Evolutionary conservation across 73 alveolate species (phyloP), one percentile per base, ranked within the genome.

Genomic region (Paramecium sonneborni): DNA sequence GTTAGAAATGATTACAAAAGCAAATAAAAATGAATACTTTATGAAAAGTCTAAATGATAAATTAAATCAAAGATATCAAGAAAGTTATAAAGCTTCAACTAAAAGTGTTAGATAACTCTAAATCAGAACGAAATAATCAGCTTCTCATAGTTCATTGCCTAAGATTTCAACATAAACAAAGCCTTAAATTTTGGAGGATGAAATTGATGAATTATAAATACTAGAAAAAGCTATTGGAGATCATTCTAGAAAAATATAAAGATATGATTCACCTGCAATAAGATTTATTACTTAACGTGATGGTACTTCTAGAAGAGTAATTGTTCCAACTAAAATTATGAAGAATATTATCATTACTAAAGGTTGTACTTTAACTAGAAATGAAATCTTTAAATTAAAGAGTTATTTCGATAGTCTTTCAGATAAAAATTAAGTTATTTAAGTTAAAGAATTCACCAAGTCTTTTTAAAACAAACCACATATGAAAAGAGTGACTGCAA

Each of bases 401-500:
- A 76, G 69, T 39, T 86, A 86, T 35, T 86, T 86, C 62, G 93
- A 86, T 58, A 58, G 67, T 35, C 35, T 86, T 6, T 72, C 93
- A 11, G 93, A 76, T 23, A 86, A 86, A 39, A 58, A 86, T n/a
- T 35, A 86, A 15, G 67, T 62, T 34, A 86, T 86, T 2, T 11
- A 86, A 30, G 85, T 86, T 1, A 86, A 86, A 38, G 93, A 76
- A 46, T 62, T 86, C n/a, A 86, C 93, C 5, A 86, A 86, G 37
- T 72, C 93, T 5, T 86, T 86, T 86, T 56, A 86, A 24, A 76
- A 86, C 37, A 86, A 86, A 18, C 93, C 93, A 11, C 93, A 86
- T 37, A 86, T 86, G 93, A 86, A 86, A 62, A 86, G 93, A 86
- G 93, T 86, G 14, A 86, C 93, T 10, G 93, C 93, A 35, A 86